Percentiles rank a stretch among this genome's conserved stretches.
Evolutionary conservation across 176 grass and related monocot species (phyloP).

Genomic region (Paspalum notatum): DNA sequence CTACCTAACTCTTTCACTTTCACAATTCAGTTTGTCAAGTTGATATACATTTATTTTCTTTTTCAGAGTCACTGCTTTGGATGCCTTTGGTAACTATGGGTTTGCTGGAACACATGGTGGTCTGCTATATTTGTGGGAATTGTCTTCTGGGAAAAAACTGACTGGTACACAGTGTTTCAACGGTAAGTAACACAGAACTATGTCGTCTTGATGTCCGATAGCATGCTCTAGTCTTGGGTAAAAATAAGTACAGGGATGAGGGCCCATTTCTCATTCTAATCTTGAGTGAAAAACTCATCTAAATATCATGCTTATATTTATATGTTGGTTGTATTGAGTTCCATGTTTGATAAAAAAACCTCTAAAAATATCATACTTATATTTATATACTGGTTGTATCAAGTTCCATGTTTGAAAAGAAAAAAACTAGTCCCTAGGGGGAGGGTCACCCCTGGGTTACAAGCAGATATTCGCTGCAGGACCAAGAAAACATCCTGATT

Average conservation of each 20-base stretch:
- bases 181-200: constrained; percentile 48
- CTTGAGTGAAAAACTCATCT: constrained; percentile 5
- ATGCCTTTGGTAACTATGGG: constrained; percentile 61
- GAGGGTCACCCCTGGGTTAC: too few relatives aligned
- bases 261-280: neutral
- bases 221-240: neutral
- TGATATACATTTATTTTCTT: constrained; percentile 22
- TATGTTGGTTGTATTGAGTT: neutral
- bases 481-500: too few relatives aligned
- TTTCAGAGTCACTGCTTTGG: constrained; percentile 73
- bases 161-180: constrained; percentile 53
- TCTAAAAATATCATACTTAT: too few relatives aligned
- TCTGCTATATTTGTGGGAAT: constrained; percentile 75
- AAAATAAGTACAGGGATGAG: too few relatives aligned
- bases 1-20: too few relatives aligned
- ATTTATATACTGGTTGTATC: too few relatives aligned
- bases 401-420: too few relatives aligned
- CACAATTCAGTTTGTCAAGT: constrained; percentile 15
- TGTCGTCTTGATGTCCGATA: constrained; percentile 17
- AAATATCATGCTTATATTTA: neutral
- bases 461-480: too few relatives aligned
- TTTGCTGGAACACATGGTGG: constrained; percentile 79
- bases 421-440: too few relatives aligned
- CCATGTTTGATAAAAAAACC: constrained; percentile 9
- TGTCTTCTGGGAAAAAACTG: constrained; percentile 68